Base-by-base conservation (phyloP, 139 green algal genomes). In the Volvox reticuliferus region DNA sequence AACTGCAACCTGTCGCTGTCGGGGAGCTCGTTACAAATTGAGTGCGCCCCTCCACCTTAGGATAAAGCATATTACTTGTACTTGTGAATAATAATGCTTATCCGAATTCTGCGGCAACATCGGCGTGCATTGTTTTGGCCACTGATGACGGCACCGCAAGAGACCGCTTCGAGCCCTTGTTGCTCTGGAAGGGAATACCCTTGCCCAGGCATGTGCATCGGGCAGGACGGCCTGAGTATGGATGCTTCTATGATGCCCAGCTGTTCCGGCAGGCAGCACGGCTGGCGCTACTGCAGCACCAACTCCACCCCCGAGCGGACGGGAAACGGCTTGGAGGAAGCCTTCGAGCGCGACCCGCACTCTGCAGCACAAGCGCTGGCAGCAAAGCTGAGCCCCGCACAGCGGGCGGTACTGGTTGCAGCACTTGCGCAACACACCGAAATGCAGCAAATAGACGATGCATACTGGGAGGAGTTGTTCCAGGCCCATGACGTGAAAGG, bases 381-480 rank as follows among this genome's bases (percentile, higher is more conserved):
- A 20, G 55, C 55, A 2, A 76, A 76, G 75, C 75, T 90, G 1
- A 85, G 28, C 12, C 73, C 75, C 3, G 86, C 76, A 12, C 76
- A 86, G 33, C 87, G 87, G 1, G 87, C 87, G 2, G 35, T 86
- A 14, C 76, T 91, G 1, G 87, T 77, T 32, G 24, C 76, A 0
- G 77, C 87, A 13, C 35, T 91, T 1, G 86, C 86, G 14, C 86
- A 90, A 50, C 73, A 90, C 30, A 90, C 86, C 37, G 86, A 90
- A 20, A 17, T 26, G 13, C 30, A 83, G 30, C 50, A 90, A 12
- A 36, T 90, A 18, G 73, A 90, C 32, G 86, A 90, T 0, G 80
- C 82, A 62, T 91, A 91, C 87, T 91, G 50, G 33, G 87, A 85
- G 76, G 87, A 91, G 87, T 62, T 91, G 0, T 91, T 91, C 32